These are phyloP conservation scores for Eucalyptus marginata DNA, from an alignment of 345 rosid genomes.

Conservation along the genomic window DNA sequence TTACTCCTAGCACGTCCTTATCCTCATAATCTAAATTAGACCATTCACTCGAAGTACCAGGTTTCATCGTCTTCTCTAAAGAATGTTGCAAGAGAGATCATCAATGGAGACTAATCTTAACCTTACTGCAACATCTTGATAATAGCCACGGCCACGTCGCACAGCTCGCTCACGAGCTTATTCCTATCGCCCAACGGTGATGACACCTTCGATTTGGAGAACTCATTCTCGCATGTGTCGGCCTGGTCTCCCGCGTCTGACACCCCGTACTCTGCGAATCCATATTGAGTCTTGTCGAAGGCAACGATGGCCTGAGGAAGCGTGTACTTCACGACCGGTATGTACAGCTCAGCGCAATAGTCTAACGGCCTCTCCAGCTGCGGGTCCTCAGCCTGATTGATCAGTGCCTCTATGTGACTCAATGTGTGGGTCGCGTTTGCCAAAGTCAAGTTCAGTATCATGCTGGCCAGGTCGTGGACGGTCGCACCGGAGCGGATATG, in stretches of 20 bases:
- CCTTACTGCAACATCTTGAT: constrained; percentile 25
- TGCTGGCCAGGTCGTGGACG: constrained; percentile 25
- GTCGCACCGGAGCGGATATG: constrained; percentile 15
- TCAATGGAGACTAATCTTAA: neutral
- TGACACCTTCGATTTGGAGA: constrained; percentile 17
- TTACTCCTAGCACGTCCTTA: neutral
- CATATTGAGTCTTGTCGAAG: constrained; percentile 30
- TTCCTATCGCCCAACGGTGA: constrained; percentile 43
- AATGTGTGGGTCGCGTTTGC: constrained; percentile 50
- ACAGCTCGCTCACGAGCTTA: constrained; percentile 33
- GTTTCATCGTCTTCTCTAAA: neutral
- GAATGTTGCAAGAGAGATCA: neutral
- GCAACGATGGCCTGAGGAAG: constrained; percentile 81
- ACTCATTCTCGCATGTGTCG: constrained; percentile 45
- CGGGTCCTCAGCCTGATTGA: constrained; percentile 36
- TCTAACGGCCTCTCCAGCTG: constrained; percentile 53
- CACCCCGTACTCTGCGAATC: constrained; percentile 45
- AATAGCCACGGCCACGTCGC: constrained; percentile 60
- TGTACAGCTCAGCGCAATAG: constrained; percentile 68
- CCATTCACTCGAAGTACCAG: neutral
- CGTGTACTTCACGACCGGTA: constrained; percentile 74
- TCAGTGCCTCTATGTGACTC: constrained; percentile 25
- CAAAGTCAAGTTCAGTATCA: constrained; percentile 27
- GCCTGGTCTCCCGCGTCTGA: constrained; percentile 56
- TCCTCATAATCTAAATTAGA: neutral